Base-by-base conservation (phyloP, 441 rosid species). In the Croton setiger region DNA sequence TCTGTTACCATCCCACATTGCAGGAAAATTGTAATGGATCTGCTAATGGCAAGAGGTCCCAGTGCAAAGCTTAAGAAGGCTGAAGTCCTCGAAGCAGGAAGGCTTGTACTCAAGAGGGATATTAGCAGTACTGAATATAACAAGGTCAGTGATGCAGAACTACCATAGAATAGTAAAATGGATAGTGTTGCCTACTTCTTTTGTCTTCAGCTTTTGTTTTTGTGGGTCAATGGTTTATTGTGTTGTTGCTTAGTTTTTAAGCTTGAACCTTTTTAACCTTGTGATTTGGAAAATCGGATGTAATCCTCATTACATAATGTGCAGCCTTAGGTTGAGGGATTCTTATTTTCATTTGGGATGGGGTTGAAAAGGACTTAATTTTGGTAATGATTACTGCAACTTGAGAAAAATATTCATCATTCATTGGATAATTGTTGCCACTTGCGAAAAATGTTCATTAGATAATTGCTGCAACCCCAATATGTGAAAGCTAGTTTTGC, bases 1-100 rank as follows among this genome's bases (percentile, higher is more conserved):
- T 56, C 49, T 63, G 36, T 37, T 61, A 27, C 20, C 37, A 15
- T 60, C 55, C 39, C 31, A 5, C 57, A 27, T 70, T 72, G 77
- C 80, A 93, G 97, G 89, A 70, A 52, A 66, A 85, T 88, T 60
- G 92, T 93, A 63, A 88, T 86, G 37, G 61, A 82, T 23, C 93
- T 89, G 31, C 79, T 88, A 14, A 71, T 58, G 0, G 90, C 78
- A 23, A 72, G 78, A 73, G 84, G 74, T 36, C 86, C 86, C 60
- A 77, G 82, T 62, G 84, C 84, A 31, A 91, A 77, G 76, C 79
- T 89, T 41, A 91, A 85, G 90, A 91, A 78, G 81, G 86, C 90
- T 14, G 88, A 93, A 31, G 78, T 91, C 55, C 31, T 60, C n/a
- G 83, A 69, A 68, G 95, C 92, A 67, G 93, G 81, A 60, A 68